phyloP scores from a whole-genome alignment of 1,284 basidiomycete species.

The Melanopsichium pennsylvanicum region DNA sequence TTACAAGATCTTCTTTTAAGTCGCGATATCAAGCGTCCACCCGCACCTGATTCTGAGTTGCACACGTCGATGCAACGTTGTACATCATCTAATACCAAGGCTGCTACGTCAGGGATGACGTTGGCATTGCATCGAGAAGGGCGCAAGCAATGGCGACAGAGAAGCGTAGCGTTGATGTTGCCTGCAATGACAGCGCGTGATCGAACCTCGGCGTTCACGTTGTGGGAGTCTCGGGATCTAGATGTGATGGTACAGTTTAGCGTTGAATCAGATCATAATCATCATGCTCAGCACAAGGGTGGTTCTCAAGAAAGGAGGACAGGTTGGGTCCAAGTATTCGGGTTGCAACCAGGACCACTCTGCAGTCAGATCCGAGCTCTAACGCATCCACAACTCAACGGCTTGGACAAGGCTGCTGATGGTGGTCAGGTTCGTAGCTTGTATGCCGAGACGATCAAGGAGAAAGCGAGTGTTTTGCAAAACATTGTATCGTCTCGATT shows the following conservation, averaged over 20 bases:
- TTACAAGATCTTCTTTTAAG: constrained; percentile 35
- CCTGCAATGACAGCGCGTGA: constrained; percentile 13
- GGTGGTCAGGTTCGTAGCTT: constrained; percentile 36
- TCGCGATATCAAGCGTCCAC: constrained; percentile 5
- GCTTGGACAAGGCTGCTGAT: not conserved
- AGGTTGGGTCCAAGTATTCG: constrained; percentile 33
- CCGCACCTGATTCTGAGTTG: not conserved
- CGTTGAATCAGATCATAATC: not conserved
- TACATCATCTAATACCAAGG: not conserved
- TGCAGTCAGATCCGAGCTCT: constrained; percentile 21
- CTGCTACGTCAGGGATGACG: not conserved
- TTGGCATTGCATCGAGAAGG: constrained; percentile 10
- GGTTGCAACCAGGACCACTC: constrained; percentile 33
- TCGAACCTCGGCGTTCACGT: constrained; percentile 24
- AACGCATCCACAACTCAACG: constrained; percentile 11
- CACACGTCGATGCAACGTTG: not conserved
- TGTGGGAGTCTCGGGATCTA: constrained; percentile 32
- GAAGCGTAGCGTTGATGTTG: constrained; percentile 16
- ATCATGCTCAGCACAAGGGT: too few relatives aligned
- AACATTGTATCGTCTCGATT: constrained; percentile 39
- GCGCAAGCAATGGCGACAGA: constrained; percentile 27
- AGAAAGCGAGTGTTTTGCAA: constrained; percentile 34
- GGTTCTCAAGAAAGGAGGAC: too few relatives aligned
- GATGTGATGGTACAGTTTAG: constrained; percentile 41
- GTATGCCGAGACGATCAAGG: constrained; percentile 52